Conservation (phyloP, 768 basidiomycete species). For the Phlegmacium glaucopus region DNA sequence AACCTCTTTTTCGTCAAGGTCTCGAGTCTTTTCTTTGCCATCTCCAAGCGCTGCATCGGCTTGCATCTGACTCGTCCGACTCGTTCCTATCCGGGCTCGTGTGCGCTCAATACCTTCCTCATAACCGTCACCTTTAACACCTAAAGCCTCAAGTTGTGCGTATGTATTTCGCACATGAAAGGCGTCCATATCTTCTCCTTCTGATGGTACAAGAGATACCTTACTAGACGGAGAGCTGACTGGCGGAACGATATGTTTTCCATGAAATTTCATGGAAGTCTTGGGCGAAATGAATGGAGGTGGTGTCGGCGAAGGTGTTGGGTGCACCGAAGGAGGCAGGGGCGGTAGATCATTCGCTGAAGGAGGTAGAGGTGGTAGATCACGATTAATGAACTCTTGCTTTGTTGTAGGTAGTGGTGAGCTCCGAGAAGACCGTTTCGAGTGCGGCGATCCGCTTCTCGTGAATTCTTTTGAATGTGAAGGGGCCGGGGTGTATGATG, state of each 20-base stretch:
- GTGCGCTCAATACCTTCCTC: slow-evolving; percentile 95
- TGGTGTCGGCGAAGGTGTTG: slow-evolving; percentile 22
- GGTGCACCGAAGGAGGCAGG: slow-evolving; percentile 29
- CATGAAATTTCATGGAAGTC: slow-evolving; percentile 19
- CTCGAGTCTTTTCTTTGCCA: slow-evolving; percentile 58
- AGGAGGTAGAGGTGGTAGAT: slow-evolving; percentile 32
- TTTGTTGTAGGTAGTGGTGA: slow-evolving; percentile 18
- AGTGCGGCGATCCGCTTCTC: slow-evolving; percentile 25
- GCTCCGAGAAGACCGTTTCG: slow-evolving; percentile 30
- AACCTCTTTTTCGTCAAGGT: slow-evolving; percentile 71
- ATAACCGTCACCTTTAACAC: slow-evolving; percentile 94
- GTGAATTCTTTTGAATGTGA: slow-evolving; percentile 23
- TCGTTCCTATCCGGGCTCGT: slow-evolving; percentile 46
- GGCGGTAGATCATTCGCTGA: slow-evolving; percentile 34
- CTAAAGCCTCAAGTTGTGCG: slow-evolving; percentile 81
- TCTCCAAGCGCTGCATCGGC: slow-evolving; percentile 55
- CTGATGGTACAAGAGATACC: slow-evolving; percentile 62
- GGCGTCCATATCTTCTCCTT: slow-evolving; percentile 78
- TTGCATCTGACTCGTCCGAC: slow-evolving; percentile 42
- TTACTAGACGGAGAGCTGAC: slow-evolving; percentile 26
- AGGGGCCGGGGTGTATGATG: slow-evolving; percentile 25
- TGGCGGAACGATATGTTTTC: slow-evolving; percentile 12
- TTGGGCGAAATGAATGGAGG: slow-evolving; percentile 26
- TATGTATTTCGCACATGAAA: slow-evolving; percentile 86
- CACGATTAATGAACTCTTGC: no score